Evolutionary conservation across 1,284 basidiomycete species (phyloP), one percentile per base, ranked within the genome.

Genomic region (Kwoniella shivajii): DNA sequence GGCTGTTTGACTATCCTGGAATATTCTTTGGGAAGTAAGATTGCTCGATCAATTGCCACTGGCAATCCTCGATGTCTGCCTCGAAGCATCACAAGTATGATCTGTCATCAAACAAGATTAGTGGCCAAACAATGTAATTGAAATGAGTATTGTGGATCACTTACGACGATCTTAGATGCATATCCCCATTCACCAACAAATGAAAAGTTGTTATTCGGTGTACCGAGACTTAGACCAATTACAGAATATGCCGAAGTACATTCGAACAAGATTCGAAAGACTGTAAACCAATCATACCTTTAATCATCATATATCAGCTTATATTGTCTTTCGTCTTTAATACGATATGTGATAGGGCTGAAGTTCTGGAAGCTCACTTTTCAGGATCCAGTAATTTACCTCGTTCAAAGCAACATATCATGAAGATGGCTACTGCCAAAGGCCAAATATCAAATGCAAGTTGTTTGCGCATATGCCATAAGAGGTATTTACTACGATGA

Each of bases 61-160:
- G 74, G 74, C 16, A 76, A 55, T 34, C 74, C 74, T 29, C 74
- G 61, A 58, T 76, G 74, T 27, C 74, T 58, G 10, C 74, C 75
- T 60, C 74, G 63, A 2, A 77, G 58, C 68, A 77, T 74, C 29
- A 76, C 63, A 3, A 72, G 22, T 22, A 74, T 73, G 50, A 77
- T 61, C 68, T 72, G 38, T 27, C n/a, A 24, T 26, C 9, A 24
- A 41, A 14, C 10, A 24, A 37, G n/a, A 37, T 20, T 20, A 37
- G 22, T 30, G 14, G 18, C n/a, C 29, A 3, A 9, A 24, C n/a
- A 34, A n/a, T 7, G 45, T 13, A 30, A 16, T 9, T 5, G 29
- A 30, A 9, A 4, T 3, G n/a, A n/a, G n/a, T n/a, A n/a, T n/a
- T n/a, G n/a, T n/a, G 20, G 24, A 39, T 13, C 3, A 66, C 68